Conservation (phyloP, 73 alveolate species). For the Halteria grandinella region DNA sequence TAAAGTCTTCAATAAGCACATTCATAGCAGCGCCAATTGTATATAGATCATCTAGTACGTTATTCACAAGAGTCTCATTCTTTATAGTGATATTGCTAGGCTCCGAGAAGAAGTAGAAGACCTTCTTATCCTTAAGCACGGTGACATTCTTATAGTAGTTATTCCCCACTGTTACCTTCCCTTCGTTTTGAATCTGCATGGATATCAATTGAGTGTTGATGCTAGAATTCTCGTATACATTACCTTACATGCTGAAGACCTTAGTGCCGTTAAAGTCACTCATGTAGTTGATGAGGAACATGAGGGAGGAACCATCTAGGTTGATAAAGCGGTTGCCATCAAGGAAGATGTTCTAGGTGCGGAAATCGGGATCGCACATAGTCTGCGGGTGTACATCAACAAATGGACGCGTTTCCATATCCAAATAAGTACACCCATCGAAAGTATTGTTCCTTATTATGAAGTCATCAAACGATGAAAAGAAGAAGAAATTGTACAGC, state of each 20-base stretch:
- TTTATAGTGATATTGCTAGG: slow-evolving; percentile 9
- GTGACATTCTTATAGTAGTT: slow-evolving; percentile 40
- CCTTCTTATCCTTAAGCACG: slow-evolving; percentile 13
- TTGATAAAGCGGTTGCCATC: slow-evolving; percentile 19
- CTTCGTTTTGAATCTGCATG: slow-evolving; percentile 7
- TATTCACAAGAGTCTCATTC: slow-evolving; percentile 28
- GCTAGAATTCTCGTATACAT: background rate
- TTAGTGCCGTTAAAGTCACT: slow-evolving; percentile 40
- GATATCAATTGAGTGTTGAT: slow-evolving; percentile 16
- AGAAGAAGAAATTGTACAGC: slow-evolving; percentile 43
- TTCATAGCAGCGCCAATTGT: slow-evolving; percentile 47
- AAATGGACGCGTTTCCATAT: slow-evolving; percentile 60
- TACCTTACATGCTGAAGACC: slow-evolving; percentile 16
- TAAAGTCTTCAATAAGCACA: background rate
- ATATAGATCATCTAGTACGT: slow-evolving; percentile 40
- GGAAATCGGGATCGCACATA: slow-evolving; percentile 35
- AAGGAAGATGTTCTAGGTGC: slow-evolving; percentile 26
- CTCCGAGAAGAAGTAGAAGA: slow-evolving; percentile 33
- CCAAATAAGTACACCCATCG: slow-evolving; percentile 14
- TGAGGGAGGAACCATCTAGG: slow-evolving; percentile 7
- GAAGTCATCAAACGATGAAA: slow-evolving; percentile 29
- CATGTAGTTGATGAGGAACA: slow-evolving; percentile 46
- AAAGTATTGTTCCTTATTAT: slow-evolving; percentile 39
- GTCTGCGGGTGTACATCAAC: slow-evolving; percentile 33
- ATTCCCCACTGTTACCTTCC: slow-evolving; percentile 23